A percentile compares a stretch with the other conserved stretches of the same genome.
phyloP scores from a whole-genome alignment of 345 rosid genomes.

The Gossypium stocksii region DNA sequence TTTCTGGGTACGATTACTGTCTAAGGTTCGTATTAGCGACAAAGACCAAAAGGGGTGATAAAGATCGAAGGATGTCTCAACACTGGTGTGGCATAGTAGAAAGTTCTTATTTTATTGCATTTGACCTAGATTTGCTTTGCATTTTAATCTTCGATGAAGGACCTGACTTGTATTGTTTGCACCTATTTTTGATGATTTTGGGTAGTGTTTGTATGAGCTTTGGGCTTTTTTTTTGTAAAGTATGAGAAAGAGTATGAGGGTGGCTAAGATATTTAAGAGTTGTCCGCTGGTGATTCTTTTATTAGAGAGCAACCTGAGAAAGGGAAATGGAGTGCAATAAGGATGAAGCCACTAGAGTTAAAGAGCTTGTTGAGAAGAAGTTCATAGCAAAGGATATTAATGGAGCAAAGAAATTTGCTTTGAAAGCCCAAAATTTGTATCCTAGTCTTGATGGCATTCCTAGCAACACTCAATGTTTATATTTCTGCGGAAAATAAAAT shows the following conservation, averaged over 20 bases:
- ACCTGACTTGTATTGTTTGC: background rate
- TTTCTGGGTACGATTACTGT: no score
- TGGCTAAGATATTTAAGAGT: conserved; percentile 1
- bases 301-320: background rate
- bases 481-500: conserved; percentile 43
- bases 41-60: no score
- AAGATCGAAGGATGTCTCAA: no score
- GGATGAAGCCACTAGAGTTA: conserved; percentile 62
- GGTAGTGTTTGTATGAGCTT: conserved; percentile 10
- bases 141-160: background rate
- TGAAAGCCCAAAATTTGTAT: conserved; percentile 62
- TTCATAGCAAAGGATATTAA: conserved; percentile 38
- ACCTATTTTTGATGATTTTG: conserved; percentile 2
- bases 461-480: conserved; percentile 49
- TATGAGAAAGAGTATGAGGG: background rate
- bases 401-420: conserved; percentile 62
- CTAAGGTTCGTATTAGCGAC: no score
- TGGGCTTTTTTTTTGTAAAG: background rate
- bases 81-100: background rate
- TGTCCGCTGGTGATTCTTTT: background rate
- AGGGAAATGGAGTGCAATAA: conserved; percentile 41
- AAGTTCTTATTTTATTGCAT: background rate
- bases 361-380: conserved; percentile 63
- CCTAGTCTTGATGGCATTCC: conserved; percentile 51
- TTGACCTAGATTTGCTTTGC: background rate